Evolutionary conservation across 2,329 filamentous ascomycete species (phyloP).

Genomic region (Diplodia mutila): DNA sequence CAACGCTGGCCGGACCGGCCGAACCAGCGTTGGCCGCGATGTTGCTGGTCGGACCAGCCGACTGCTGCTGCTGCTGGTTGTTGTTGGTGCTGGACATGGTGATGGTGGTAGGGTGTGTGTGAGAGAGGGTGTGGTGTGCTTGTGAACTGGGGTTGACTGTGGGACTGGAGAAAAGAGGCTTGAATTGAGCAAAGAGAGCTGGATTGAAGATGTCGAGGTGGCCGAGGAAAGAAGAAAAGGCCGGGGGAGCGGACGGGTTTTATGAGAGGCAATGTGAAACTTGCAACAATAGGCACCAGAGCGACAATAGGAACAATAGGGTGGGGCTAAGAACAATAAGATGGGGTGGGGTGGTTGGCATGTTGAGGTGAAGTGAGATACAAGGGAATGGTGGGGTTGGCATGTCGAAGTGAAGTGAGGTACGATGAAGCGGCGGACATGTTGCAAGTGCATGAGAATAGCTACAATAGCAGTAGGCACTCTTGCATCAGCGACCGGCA

Average conservation of each 20-base stretch:
- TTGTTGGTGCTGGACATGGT: too few species aligned
- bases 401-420: not conserved
- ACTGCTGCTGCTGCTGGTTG: too few species aligned
- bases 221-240: not conserved
- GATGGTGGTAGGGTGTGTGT: too few species aligned
- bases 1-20: too few species aligned
- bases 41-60: too few species aligned
- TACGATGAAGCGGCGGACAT: not conserved
- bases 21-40: too few species aligned
- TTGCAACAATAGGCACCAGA: not conserved
- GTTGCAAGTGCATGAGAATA: too few species aligned
- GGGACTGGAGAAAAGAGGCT: too few species aligned
- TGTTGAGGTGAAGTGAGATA: not conserved
- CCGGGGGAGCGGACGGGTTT: not conserved
- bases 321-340: not conserved
- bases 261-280: not conserved
- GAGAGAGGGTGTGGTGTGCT: too few species aligned
- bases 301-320: not conserved
- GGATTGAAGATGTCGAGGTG: too few species aligned
- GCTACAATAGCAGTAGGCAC: not conserved
- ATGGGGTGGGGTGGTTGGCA: not conserved
- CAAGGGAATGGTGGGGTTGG: not conserved
- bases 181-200: too few species aligned
- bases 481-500: not conserved
- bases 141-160: too few species aligned